phyloP scores from a whole-genome alignment of 805 yeast species.

The Lipomyces mesembrius region DNA sequence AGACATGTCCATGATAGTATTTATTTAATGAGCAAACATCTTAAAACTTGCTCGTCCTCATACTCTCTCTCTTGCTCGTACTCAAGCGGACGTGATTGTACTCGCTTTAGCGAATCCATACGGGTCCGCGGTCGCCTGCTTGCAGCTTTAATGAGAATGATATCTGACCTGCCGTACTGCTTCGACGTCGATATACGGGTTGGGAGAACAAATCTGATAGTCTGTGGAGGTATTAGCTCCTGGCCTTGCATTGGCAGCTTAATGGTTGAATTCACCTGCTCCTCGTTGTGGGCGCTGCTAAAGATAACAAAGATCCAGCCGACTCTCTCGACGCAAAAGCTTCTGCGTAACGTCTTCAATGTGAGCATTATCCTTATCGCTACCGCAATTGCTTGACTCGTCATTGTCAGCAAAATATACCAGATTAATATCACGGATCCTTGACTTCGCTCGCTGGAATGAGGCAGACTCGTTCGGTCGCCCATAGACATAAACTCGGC shows the following conservation, averaged over 20 bases:
- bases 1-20: neutral
- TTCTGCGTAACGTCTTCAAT: conserved; percentile 10
- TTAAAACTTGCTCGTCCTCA: neutral
- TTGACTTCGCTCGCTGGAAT: conserved; percentile 23
- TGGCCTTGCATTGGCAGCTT: neutral
- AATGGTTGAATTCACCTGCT: neutral
- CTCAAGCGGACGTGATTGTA: conserved; percentile 9
- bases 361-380: conserved; percentile 6
- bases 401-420: conserved; percentile 10
- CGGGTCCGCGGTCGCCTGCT: conserved; percentile 21
- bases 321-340: conserved; percentile 22
- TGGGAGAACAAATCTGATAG: conserved; percentile 21
- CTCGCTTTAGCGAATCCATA: conserved; percentile 29
- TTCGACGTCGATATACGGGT: conserved; percentile 17
- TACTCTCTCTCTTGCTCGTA: conserved; percentile 1
- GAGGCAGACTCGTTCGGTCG: conserved; percentile 22
- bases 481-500: conserved; percentile 30
- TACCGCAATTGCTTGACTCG: neutral
- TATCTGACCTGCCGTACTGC: conserved; percentile 24
- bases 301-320: conserved; percentile 31
- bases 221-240: neutral
- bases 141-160: conserved; percentile 20
- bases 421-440: conserved; percentile 15
- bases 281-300: conserved; percentile 21
- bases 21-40: neutral